phyloP scores from a whole-genome alignment of 2,329 filamentous ascomycete species.

The Beauveria asiatica region DNA sequence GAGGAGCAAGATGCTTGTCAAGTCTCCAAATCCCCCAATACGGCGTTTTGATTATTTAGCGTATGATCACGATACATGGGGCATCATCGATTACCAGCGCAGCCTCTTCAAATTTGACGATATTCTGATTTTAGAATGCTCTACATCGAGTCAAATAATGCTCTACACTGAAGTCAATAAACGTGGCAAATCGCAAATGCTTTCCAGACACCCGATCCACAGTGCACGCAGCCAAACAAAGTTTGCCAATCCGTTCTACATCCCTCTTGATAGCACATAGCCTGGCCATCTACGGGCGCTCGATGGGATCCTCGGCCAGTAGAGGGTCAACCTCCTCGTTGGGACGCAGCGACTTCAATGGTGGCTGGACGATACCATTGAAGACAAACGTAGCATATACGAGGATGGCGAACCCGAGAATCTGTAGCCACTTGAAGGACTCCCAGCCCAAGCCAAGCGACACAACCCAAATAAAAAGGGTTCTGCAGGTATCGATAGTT shows the following conservation, averaged over 20 bases:
- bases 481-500: slow-evolving; percentile 95
- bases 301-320: slow-evolving; percentile 75
- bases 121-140: background rate
- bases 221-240: background rate
- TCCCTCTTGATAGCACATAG: background rate
- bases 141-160: background rate
- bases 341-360: slow-evolving; percentile 58
- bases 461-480: slow-evolving; percentile 96
- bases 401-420: slow-evolving; percentile 75
- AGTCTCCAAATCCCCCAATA: background rate
- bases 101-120: background rate
- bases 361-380: slow-evolving; percentile 85
- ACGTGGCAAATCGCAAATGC: background rate
- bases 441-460: slow-evolving; percentile 93
- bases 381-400: slow-evolving; percentile 97
- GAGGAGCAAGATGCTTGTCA: background rate
- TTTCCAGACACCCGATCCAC: background rate
- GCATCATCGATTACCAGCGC: background rate
- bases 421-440: slow-evolving; percentile 94
- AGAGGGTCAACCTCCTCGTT: slow-evolving; percentile 52
- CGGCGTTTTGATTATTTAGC: background rate
- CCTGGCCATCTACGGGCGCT: slow-evolving; percentile 42
- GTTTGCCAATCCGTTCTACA: background rate
- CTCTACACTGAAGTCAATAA: background rate
- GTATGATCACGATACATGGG: background rate